Evolutionary conservation across 768 basidiomycete species (phyloP), one percentile per base, ranked within the genome.

Genomic region (Mycena kentingensis): DNA sequence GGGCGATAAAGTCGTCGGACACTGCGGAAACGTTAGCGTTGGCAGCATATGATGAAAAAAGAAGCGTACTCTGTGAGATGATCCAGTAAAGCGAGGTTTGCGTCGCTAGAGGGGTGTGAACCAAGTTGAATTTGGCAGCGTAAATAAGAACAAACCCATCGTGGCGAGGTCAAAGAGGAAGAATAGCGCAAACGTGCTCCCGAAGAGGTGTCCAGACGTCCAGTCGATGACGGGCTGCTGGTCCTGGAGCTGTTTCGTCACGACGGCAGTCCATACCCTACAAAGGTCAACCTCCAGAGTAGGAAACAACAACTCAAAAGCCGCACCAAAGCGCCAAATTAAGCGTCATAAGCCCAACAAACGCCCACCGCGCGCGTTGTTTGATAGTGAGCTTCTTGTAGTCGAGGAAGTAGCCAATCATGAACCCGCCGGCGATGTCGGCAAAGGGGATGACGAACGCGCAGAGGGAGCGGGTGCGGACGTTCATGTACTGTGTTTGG

Each of bases 51-150:
- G 34, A n/a, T 35, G 21, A 3, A 34, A 19, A 41, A n/a, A 15
- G 15, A 24, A 11, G 51, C 65, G n/a, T 37, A 69, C 67, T 67
- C 22, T 68, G 66, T 8, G 57, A 54, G 35, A 70, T 66, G 31
- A 70, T 66, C 67, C 67, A 70, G 58, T 64, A 70, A 21, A 70
- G 45, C 38, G 42, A 51, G n/a, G 67, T 70, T 38, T 70, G 69
- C 1, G 69, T 70, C 6, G 67, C 67, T n/a, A n/a, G n/a, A n/a
- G n/a, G n/a, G n/a, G n/a, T n/a, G n/a, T n/a, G n/a, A n/a, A n/a
- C n/a, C n/a, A n/a, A n/a, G n/a, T n/a, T n/a, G n/a, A n/a, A n/a
- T n/a, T n/a, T n/a, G n/a, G n/a, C n/a, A n/a, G n/a, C n/a, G n/a
- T n/a, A n/a, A n/a, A n/a, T n/a, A n/a, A n/a, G n/a, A n/a, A n/a